Base-by-base conservation (phyloP, 495 filamentous ascomycete species). In the Glonium stellatum region DNA sequence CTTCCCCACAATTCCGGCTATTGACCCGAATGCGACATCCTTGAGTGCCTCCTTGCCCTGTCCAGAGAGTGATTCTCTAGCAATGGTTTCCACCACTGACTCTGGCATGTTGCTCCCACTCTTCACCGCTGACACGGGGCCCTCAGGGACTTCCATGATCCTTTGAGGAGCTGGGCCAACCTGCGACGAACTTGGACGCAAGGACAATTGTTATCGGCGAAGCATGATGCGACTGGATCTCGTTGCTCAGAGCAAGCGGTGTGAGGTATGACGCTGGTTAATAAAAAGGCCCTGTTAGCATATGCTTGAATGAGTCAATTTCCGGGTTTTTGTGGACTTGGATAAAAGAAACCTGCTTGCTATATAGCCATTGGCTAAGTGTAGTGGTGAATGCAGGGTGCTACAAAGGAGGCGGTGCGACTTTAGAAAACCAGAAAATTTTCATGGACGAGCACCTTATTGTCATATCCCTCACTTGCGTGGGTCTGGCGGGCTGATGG, bases 1-100 rank as follows among this genome's bases (percentile, higher is more conserved):
- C 77, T 99, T 99, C 61, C 93, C 95, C 22, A 88, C 87, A 57
- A 93, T 85, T 59, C 95, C 95, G 42, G 92, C 92, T 23, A 84
- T 72, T 25, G 68, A 69, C 27, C 73, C 73, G 59, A 71, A 76
- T 12, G 64, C 59, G 36, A 76, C 68, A 46, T 74, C 71, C 58
- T 72, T 69, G 21, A 74, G n/a, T 11, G 71, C 73, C 46, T 69
- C 62, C 18, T 61, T 44, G 15, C 68, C 66, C 27, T 70, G 65
- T 11, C 36, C 57, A 23, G 19, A 27, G 31, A 27, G 19, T 6
- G 21, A 8, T 25, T 23, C 25, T 15, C 23, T 51, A 5, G 23
- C 18, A 10, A 51, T 15, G 10, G 48, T 15, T 10, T 51, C 48
- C 19, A 51, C 25, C 10, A 22, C 48, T 6, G 23, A 15, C 48